Conservation (phyloP, 306 rosid species). For the Castanea sativa region DNA sequence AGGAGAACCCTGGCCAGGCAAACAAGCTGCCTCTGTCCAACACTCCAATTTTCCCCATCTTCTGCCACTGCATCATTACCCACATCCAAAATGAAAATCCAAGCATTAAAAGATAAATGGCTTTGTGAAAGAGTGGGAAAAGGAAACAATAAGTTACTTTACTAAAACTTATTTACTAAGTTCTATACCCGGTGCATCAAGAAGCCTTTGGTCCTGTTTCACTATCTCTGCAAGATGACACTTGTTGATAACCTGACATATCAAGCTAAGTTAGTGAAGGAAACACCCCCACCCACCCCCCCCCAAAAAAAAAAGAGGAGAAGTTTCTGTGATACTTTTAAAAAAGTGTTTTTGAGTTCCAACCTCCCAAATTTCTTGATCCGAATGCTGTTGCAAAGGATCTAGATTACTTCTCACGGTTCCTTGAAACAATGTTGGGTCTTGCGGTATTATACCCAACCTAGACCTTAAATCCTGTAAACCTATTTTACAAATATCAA, state of each 20-base stretch:
- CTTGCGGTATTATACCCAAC: slow-evolving; percentile 75
- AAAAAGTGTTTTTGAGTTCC: slow-evolving; percentile 6
- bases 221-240: slow-evolving; percentile 71
- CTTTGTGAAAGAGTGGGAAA: background rate
- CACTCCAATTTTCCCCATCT: slow-evolving; percentile 96
- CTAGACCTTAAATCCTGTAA: slow-evolving; percentile 74
- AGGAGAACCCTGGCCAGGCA: slow-evolving; percentile 80
- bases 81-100: slow-evolving; percentile 2
- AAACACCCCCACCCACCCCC: no score
- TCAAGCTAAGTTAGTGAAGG: background rate
- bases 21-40: slow-evolving; percentile 92
- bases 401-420: slow-evolving; percentile 71
- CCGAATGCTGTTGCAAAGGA: slow-evolving; percentile 59
- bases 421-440: slow-evolving; percentile 68
- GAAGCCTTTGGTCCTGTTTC: slow-evolving; percentile 60
- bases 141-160: background rate
- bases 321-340: background rate
- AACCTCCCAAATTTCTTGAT: slow-evolving; percentile 78
- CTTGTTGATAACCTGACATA: slow-evolving; percentile 63
- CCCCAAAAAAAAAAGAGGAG: background rate
- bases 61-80: slow-evolving; percentile 60
- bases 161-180: background rate
- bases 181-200: slow-evolving; percentile 73
- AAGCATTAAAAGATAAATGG: background rate
- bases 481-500: slow-evolving; percentile 64